Base-by-base conservation (phyloP, 139 green algal species). In the Closterium sp. region DNA sequence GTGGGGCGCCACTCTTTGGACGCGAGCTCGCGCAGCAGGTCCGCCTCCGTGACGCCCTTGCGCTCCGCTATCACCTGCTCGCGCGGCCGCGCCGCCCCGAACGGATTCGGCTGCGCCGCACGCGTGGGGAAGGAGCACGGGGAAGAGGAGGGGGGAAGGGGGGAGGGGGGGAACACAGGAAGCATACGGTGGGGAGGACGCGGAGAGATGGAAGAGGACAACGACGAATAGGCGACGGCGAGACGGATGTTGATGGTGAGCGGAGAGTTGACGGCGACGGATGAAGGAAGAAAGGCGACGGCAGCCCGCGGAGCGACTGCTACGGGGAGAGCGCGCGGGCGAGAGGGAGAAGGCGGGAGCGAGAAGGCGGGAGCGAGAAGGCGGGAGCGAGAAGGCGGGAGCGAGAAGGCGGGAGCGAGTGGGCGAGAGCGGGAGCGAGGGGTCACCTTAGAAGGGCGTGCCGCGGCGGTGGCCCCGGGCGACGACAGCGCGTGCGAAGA, bases 51-150 rank as follows among this genome's bases (percentile, higher is more conserved):
- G 86, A 94, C 94, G 85, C 92, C 92, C 86, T 95, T 31, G 42
- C 92, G 30, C 92, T 95, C 92, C 38, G 92, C 92, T 21, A 95
- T 95, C n/a, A 95, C 70, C 30, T 89, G 86, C 91, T 95, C 92
- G 87, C 92, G 91, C 30, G 92, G 92, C 27, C 92, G 50, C 21
- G 92, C 92, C 38, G 92, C 92, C 70, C 92, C 92, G 84, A 95
- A 95, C 13, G 91, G 91, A 84, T 93, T 95, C 32, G 92, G 87
- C 92, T 95, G 92, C 90, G n/a, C 38, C 38, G 38, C 85, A 87
- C 28, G 85, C n/a, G 85, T 27, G 28, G 85, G 28, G 28, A 21
- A 21, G 85, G 27, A 87, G 28, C 21, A 29, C 28, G 27, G 28
- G n/a, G 85, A 28, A 29, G 85, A 29, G 85, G 10, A 24, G 2